Conservation (phyloP, 106 monocot species). For the Iris macrosiphon region DNA sequence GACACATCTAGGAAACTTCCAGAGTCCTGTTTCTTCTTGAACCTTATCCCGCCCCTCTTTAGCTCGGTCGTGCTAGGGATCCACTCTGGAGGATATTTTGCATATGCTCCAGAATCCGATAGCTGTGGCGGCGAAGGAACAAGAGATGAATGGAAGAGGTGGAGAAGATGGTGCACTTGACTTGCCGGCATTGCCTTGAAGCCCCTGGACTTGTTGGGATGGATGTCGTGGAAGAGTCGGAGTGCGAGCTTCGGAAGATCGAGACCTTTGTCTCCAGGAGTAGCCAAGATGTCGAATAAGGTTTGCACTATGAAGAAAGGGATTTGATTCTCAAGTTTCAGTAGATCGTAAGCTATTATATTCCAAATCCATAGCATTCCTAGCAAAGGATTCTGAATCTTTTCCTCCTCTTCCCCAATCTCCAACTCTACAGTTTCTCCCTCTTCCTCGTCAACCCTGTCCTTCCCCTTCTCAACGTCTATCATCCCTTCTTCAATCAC, state of each 20-base stretch:
- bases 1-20: conserved; percentile 4
- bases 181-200: not conserved
- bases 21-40: not conserved
- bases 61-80: conserved; percentile 1
- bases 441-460: too few species aligned
- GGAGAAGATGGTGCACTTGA: not conserved
- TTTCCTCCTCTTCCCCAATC: not conserved
- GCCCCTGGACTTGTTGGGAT: not conserved
- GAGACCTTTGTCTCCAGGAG: conserved; percentile 1
- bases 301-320: conserved; percentile 2
- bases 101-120: not conserved
- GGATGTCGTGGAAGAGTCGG: not conserved
- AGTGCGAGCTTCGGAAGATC: not conserved
- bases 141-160: conserved; percentile 5
- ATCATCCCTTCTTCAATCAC: too few species aligned
- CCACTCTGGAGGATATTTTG: not conserved
- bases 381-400: not conserved
- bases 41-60: not conserved
- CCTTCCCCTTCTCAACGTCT: too few species aligned
- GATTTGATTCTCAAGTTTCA: not conserved
- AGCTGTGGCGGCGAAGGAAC: not conserved
- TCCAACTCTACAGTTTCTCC: not conserved
- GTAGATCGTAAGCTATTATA: not conserved
- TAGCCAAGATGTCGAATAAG: not conserved
- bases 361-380: conserved; percentile 4